These are phyloP conservation scores for Podila horticola DNA, from an alignment of 192 early-diverging fungal species.

Conservation along the genomic window DNA sequence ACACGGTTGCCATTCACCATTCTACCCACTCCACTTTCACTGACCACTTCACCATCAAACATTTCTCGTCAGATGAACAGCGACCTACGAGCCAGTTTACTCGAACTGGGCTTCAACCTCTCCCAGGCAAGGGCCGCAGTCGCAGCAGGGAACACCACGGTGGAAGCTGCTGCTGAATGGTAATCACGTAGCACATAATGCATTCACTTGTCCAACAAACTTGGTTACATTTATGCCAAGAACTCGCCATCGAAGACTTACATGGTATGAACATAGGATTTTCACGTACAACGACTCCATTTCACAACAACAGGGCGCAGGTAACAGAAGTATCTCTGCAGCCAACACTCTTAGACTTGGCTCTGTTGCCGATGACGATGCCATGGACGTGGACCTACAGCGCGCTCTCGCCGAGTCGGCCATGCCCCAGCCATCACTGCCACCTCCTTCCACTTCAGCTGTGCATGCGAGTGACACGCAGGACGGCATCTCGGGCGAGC, in stretches of 20 bases:
- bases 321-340: too few species aligned
- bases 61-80: slow-evolving; percentile 20
- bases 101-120: slow-evolving; percentile 43
- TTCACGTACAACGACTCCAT: too few species aligned
- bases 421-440: background rate
- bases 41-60: too few species aligned
- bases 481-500: background rate
- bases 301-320: too few species aligned
- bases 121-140: slow-evolving; percentile 45
- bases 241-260: too few species aligned
- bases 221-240: background rate
- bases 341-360: slow-evolving; percentile 8
- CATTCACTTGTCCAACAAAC: background rate
- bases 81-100: slow-evolving; percentile 38
- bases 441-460: background rate
- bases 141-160: slow-evolving; percentile 29
- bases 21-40: background rate
- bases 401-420: slow-evolving; percentile 22
- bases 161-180: slow-evolving; percentile 38
- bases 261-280: too few species aligned
- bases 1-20: too few species aligned
- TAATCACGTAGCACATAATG: background rate
- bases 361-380: slow-evolving; percentile 6
- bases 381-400: slow-evolving; percentile 27
- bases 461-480: too few species aligned